A percentile compares a stretch with the other conserved stretches of the same genome.
These are phyloP conservation scores for Rhynchospora tenuis DNA, from an alignment of 176 grass and related monocot species.

Conservation along the genomic window DNA sequence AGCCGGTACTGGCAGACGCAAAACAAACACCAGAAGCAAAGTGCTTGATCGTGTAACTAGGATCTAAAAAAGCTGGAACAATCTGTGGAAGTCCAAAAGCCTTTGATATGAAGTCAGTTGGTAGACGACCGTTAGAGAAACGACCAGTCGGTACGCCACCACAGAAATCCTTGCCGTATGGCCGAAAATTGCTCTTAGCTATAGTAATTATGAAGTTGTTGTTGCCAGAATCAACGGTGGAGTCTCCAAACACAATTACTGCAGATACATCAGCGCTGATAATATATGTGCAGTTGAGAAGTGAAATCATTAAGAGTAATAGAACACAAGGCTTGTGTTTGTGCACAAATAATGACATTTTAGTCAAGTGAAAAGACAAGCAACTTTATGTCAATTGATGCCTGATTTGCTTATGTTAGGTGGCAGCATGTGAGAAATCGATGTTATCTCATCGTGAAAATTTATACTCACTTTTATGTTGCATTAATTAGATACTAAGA, in stretches of 20 bases:
- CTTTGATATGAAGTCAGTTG: constrained; percentile 60
- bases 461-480: background rate
- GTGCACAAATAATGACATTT: constrained; percentile 6
- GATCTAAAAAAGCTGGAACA: constrained; percentile 60
- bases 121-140: constrained; percentile 70
- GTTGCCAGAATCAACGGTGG: constrained; percentile 62
- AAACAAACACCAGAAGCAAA: constrained; percentile 56
- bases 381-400: background rate
- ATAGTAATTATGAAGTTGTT: constrained; percentile 55
- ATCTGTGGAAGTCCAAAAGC: constrained; percentile 36
- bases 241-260: constrained; percentile 74
- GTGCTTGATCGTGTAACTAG: constrained; percentile 19
- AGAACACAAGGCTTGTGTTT: background rate
- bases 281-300: background rate
- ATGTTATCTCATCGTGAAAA: background rate
- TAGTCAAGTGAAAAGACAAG: background rate
- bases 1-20: constrained; percentile 51
- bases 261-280: constrained; percentile 25
- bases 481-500: background rate
- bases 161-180: constrained; percentile 53
- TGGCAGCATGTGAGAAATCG: background rate
- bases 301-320: background rate
- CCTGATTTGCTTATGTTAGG: background rate
- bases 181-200: constrained; percentile 44
- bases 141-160: constrained; percentile 54